Conservation (phyloP, 1,284 basidiomycete species). For the Somion occarium region DNA sequence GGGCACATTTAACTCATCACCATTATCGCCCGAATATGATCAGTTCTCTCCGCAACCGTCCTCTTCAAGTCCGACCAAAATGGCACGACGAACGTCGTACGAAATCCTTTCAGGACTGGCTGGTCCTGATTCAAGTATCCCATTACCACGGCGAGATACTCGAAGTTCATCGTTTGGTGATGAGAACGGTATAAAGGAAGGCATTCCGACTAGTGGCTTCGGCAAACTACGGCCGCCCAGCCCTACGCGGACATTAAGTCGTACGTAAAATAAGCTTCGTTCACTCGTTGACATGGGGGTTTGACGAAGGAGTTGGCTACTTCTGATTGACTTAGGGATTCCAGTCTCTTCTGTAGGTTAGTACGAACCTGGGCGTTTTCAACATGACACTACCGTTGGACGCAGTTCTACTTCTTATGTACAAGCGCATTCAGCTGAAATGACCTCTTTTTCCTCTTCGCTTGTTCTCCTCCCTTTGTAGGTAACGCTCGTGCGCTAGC, state of each 20-base stretch:
- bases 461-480: conserved; percentile 26
- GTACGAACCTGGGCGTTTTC: conserved; percentile 13
- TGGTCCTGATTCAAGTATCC: conserved; percentile 68
- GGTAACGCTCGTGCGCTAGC: conserved; percentile 78
- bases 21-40: conserved; percentile 28
- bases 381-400: conserved; percentile 4
- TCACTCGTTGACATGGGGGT: conserved; percentile 8
- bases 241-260: conserved; percentile 72
- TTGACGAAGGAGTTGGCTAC: too few species aligned
- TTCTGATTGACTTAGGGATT: conserved; percentile 53
- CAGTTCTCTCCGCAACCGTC: conserved; percentile 28
- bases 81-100: conserved; percentile 60
- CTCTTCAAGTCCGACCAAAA: conserved; percentile 33
- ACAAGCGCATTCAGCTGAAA: not conserved
- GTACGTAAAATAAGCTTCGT: conserved; percentile 42
- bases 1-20: conserved; percentile 36
- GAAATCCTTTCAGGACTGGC: conserved; percentile 67
- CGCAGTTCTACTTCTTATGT: not conserved
- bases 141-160: conserved; percentile 55
- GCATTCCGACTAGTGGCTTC: conserved; percentile 48
- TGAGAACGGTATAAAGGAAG: conserved; percentile 61
- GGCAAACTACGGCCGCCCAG: conserved; percentile 55
- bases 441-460: conserved; percentile 10
- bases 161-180: conserved; percentile 27
- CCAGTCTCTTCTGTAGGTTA: conserved; percentile 76